phyloP scores from a whole-genome alignment of 1,284 basidiomycete species.

The Boletellus deceptivus region DNA sequence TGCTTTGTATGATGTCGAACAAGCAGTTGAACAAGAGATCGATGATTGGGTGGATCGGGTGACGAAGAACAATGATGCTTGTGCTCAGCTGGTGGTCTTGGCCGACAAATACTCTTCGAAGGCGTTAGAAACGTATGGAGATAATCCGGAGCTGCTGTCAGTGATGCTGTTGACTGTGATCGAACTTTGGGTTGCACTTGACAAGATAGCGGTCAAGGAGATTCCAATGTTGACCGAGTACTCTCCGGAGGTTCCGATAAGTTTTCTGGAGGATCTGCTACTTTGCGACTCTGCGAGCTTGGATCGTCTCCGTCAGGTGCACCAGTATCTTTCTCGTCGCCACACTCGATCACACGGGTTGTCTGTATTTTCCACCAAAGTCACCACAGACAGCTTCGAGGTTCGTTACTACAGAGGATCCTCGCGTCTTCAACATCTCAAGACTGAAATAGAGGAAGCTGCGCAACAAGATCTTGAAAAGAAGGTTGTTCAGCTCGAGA shows the following conservation, averaged over 20 bases:
- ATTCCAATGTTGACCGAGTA: constrained; percentile 40
- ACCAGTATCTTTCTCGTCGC: constrained; percentile 33
- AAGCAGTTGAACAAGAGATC: constrained; percentile 27
- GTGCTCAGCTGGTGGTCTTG: constrained; percentile 23
- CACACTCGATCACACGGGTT: constrained; percentile 11
- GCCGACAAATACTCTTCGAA: constrained; percentile 29
- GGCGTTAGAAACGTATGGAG: constrained; percentile 30
- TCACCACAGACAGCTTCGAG: constrained; percentile 20
- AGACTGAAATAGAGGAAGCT: constrained; percentile 26
- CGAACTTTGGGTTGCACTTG: constrained; percentile 23
- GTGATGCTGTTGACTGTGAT: constrained; percentile 42
- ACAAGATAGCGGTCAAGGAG: constrained; percentile 27
- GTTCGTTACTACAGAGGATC: constrained; percentile 32
- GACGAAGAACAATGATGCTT: constrained; percentile 11
- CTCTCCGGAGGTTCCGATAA: constrained; percentile 41
- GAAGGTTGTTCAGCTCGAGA: constrained; percentile 29
- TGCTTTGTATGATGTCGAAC: constrained; percentile 38
- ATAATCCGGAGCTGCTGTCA: constrained; percentile 43
- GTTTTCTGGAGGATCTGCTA: constrained; percentile 40
- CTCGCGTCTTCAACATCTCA: constrained; percentile 19
- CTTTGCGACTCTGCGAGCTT: constrained; percentile 32
- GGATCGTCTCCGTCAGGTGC: constrained; percentile 24
- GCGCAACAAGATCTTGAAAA: constrained; percentile 18
- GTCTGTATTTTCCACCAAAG: constrained; percentile 28
- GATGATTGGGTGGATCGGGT: constrained; percentile 32